Evolutionary conservation across 148 eudicot species (phyloP), one percentile per base, ranked within the genome.

Genomic region (Amaranthus palmeri): DNA sequence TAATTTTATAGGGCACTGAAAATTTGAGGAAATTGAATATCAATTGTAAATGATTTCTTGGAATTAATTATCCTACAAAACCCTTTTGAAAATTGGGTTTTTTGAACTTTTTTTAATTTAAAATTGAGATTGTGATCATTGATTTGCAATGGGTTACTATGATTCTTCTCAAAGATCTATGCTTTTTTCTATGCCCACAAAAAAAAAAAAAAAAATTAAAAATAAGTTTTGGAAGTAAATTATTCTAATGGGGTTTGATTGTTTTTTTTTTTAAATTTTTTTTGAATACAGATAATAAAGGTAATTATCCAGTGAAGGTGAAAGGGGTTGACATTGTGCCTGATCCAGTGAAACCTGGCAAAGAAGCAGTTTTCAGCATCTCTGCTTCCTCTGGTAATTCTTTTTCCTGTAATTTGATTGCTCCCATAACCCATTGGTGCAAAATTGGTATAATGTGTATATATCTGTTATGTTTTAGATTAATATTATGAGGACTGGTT

Each of bases 381-480:
- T 81, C 81, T 57, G 87, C 87, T 17, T 73, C 77, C 1, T 42
- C 77, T 54, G 87, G 87, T 84, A 79, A 63, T n/a, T 66, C 14
- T 54, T 9, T 56, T 10, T 69, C 48, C 25, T 15, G 3, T 40
- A n/a, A 10, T 72, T n/a, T n/a, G n/a, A n/a, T n/a, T n/a, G n/a
- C n/a, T n/a, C n/a, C n/a, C n/a, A n/a, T n/a, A n/a, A n/a, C n/a
- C n/a, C n/a, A n/a, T n/a, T n/a, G n/a, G n/a, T n/a, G n/a, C n/a
- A n/a, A n/a, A n/a, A n/a, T n/a, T n/a, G n/a, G n/a, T n/a, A n/a
- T n/a, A n/a, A 25, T 50, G 46, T 68, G 46, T 50, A 40, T 42
- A 5, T 42, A 5, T 68, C 36, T 42, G n/a, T 14, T 4, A 8
- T 41, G 25, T 69, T 69, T n/a, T n/a, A 14, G 66, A 5, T 57